phyloP scores from a whole-genome alignment of 2,329 filamentous ascomycete genomes.

The Colletotrichum tanaceti region DNA sequence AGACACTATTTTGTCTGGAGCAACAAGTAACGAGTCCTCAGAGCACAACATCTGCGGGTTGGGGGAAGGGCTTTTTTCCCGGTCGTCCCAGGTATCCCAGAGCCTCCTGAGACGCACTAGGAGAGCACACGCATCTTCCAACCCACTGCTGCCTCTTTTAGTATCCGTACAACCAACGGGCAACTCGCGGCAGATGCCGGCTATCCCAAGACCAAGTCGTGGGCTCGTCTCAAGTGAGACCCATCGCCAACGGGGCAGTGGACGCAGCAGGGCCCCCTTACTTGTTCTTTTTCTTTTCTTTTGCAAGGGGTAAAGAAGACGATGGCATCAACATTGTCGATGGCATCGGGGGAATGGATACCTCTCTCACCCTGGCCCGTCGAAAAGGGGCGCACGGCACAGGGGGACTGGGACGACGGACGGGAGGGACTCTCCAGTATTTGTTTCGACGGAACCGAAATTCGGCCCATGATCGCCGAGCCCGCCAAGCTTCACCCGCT shows the following conservation, averaged over 20 bases:
- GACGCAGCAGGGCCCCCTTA: not conserved
- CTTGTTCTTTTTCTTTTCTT: not conserved
- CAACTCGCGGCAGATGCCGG: slow-evolving; percentile 18
- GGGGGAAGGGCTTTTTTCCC: not conserved
- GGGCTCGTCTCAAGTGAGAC: slow-evolving; percentile 12
- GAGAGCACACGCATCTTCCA: not conserved
- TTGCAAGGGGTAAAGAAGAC: not conserved
- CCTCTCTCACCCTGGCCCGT: slow-evolving; percentile 1
- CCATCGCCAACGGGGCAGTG: slow-evolving; percentile 32
- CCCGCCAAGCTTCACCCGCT: slow-evolving; percentile 29
- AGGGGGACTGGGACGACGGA: not conserved
- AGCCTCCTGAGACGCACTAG: slow-evolving; percentile 18
- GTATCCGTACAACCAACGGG: not conserved
- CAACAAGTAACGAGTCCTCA: not conserved
- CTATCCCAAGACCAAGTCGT: not conserved
- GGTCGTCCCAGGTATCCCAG: not conserved
- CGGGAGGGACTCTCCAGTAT: slow-evolving; percentile 20
- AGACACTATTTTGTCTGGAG: not conserved
- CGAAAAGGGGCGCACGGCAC: slow-evolving; percentile 14
- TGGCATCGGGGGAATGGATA: slow-evolving; percentile 2
- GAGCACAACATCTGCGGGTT: not conserved
- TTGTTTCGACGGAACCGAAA: slow-evolving; percentile 36
- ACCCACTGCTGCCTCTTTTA: not conserved
- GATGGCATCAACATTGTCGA: not conserved
- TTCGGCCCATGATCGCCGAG: slow-evolving; percentile 31